Base-by-base conservation (phyloP, 2,329 filamentous ascomycete species). In the Tympanopsis confertula region DNA sequence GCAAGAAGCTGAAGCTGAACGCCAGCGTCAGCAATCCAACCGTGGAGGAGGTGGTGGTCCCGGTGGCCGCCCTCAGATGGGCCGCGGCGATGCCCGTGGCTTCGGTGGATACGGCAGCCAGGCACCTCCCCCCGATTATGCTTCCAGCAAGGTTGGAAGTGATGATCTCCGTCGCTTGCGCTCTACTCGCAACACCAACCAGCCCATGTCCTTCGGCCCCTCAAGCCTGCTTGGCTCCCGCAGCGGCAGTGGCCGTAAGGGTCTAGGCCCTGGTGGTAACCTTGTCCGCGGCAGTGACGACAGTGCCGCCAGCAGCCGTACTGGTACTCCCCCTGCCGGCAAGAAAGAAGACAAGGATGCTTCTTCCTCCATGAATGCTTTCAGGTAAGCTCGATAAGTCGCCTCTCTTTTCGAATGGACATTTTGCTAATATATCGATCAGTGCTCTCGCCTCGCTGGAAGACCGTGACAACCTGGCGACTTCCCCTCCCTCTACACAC, bases 221-320 rank as follows among this genome's bases (percentile, higher is more conserved):
- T 82, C 82, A 38, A 88, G 86, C 44, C 83, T 94, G 71, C 83
- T 95, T 51, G 78, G 75, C 46, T 85, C 82, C n/a, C 80, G 91
- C 46, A 93, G 85, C 66, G 89, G 86, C 67, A 95, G 88, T 55
- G 85, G 87, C 45, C 79, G 86, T 18, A 10, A 17, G 47, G 78
- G 81, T 55, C 71, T 91, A 49, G 83, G 83, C 42, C 83, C 83
- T 46, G 81, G 81, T 51, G 75, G 81, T 50, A 71, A 81, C 46
- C 66, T 88, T 46, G 74, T 74, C 48, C 78, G 84, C 50, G 74
- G 78, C 43, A 79, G 78, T 42, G 87, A 94, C 51, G 87, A 94
- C 50, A 95, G 88, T 43, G 84, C 78, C 50, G 76, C 81, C 47
- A 93, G 86, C 39, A 95, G 88, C 42, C 80, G 91, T 48, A 93